These are phyloP conservation scores for Endocladia muricata DNA, from an alignment of 31 red algal species.

Conservation along the genomic window DNA sequence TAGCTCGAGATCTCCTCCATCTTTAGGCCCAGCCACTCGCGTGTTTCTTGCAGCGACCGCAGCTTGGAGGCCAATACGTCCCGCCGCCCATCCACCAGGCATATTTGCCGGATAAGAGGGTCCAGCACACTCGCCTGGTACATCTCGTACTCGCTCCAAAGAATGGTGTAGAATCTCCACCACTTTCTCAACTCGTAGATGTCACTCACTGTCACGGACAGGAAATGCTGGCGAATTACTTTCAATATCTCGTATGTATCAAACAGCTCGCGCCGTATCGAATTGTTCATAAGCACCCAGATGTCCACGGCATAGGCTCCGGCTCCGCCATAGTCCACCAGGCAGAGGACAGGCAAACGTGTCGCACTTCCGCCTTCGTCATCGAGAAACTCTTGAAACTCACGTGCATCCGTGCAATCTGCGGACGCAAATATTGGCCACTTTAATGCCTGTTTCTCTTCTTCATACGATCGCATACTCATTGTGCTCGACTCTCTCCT, in stretches of 20 bases:
- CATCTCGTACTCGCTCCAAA: constrained; percentile 24
- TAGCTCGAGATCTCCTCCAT: constrained; percentile 57
- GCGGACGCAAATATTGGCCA: constrained; percentile 11
- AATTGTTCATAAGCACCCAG: constrained; percentile 38
- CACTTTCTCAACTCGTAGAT: constrained; percentile 41
- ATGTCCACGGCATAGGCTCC: constrained; percentile 21
- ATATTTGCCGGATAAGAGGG: constrained; percentile 32
- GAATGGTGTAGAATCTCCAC: constrained; percentile 42
- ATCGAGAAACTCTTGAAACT: constrained; percentile 46
- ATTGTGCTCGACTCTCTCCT: background rate
- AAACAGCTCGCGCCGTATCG: constrained; percentile 23
- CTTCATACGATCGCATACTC: background rate
- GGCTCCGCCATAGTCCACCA: constrained; percentile 12
- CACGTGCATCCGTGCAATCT: constrained; percentile 40
- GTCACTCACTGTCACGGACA: constrained; percentile 22
- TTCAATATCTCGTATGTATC: constrained; percentile 37
- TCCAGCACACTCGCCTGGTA: constrained; percentile 5
- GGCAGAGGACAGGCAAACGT: constrained; percentile 2
- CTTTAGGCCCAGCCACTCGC: constrained; percentile 44
- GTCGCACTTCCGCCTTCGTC: background rate
- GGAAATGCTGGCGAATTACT: constrained; percentile 1
- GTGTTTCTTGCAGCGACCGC: constrained; percentile 9
- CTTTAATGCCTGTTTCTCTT: background rate
- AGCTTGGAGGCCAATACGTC: constrained; percentile 14
- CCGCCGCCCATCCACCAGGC: constrained; percentile 38